phyloP scores from a whole-genome alignment of 306 rosid genomes.

The Aeschynomene evenia region DNA sequence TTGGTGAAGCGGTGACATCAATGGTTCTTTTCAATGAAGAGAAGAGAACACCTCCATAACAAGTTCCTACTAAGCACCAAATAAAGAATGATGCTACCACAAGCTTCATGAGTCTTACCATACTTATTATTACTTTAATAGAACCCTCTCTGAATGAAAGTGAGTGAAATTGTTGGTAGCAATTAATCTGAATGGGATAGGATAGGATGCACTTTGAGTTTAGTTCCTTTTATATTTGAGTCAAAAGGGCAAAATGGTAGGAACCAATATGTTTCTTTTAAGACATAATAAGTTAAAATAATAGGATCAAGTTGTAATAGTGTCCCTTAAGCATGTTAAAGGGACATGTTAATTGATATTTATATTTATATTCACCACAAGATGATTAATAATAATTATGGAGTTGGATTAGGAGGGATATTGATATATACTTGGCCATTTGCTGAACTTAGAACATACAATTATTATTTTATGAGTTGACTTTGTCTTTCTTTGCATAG shows the following conservation, averaged over 20 bases:
- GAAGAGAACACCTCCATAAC: constrained; percentile 45
- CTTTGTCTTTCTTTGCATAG: not conserved
- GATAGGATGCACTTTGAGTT: not conserved
- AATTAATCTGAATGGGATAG: constrained; percentile 3
- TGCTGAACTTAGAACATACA: not conserved
- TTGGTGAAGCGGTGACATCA: constrained; percentile 51
- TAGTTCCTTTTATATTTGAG: constrained; percentile 7
- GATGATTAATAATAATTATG: not conserved
- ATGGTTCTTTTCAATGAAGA: constrained; percentile 46
- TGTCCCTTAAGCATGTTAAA: constrained; percentile 21
- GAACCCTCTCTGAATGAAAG: not conserved
- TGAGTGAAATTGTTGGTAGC: too few relatives aligned
- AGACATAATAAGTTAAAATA: not conserved
- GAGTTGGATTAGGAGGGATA: not conserved
- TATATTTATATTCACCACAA: not conserved
- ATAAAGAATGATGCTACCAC: constrained; percentile 44
- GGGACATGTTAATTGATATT: not conserved
- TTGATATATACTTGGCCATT: constrained; percentile 20
- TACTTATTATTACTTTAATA: not conserved
- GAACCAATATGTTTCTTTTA: not conserved
- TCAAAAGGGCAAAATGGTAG: not conserved
- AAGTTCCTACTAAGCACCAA: constrained; percentile 41
- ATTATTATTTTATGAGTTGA: constrained; percentile 35
- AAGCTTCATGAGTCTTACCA: constrained; percentile 49
- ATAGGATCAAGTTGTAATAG: not conserved